Evolutionary conservation across 2,329 filamentous ascomycete genomes (phyloP).

Genomic region (Fusarium sp.): DNA sequence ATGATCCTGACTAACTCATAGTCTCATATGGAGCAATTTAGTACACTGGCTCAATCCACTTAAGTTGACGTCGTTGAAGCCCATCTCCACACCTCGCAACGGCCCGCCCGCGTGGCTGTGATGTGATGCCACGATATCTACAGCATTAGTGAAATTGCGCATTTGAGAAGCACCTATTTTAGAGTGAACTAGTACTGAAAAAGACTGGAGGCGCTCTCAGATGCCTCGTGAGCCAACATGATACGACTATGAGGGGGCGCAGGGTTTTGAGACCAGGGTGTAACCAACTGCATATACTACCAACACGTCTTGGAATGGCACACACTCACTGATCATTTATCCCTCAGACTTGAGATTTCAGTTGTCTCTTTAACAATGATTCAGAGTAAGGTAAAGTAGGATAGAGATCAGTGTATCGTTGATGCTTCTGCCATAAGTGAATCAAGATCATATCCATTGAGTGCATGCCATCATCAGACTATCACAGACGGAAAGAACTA

Average conservation of each 20-base stretch:
- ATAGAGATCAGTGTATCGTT: not conserved
- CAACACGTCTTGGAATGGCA: slow-evolving; percentile 1
- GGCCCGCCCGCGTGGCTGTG: slow-evolving; percentile 20
- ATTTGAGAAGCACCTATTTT: not conserved
- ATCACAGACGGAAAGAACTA: slow-evolving; percentile 6
- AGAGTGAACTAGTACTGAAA: not conserved
- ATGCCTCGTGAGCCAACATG: slow-evolving; percentile 10
- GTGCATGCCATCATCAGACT: not conserved
- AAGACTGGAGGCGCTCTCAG: not conserved
- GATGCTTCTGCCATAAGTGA: not conserved
- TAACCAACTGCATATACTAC: slow-evolving; percentile 17
- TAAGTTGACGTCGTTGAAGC: not conserved
- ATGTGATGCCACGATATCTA: slow-evolving; percentile 16
- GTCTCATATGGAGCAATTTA: not conserved
- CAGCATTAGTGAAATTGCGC: not conserved
- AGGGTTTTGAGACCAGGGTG: slow-evolving; percentile 27
- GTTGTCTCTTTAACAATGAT: not conserved
- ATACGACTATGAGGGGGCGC: slow-evolving; percentile 22
- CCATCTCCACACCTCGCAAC: slow-evolving; percentile 20
- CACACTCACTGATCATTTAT: not conserved
- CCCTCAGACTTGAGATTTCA: not conserved
- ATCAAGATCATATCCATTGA: not conserved
- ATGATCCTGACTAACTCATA: not conserved
- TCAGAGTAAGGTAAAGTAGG: not conserved
- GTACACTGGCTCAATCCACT: not conserved